phyloP scores from a whole-genome alignment of 2,329 filamentous ascomycete genomes.

The Aspergillus aculeatinus region DNA sequence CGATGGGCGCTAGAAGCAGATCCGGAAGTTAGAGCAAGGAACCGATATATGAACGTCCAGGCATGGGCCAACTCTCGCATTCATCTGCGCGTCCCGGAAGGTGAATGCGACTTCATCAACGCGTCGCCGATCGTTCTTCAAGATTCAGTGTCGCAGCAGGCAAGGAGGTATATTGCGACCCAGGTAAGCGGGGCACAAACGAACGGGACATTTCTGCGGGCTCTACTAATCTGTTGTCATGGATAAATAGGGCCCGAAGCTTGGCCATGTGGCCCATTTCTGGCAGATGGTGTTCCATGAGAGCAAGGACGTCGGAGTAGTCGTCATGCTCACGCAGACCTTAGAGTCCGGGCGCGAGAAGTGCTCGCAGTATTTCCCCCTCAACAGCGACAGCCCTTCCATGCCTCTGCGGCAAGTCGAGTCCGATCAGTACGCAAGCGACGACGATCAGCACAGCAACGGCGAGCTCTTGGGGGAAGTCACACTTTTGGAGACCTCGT shows the following conservation, averaged over 20 bases:
- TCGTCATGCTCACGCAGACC: conserved; percentile 93
- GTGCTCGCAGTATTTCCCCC: conserved; percentile 85
- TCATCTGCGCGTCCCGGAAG: conserved; percentile 72
- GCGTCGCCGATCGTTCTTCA: conserved; percentile 68
- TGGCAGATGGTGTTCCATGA: conserved; percentile 97
- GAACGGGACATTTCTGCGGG: neutral
- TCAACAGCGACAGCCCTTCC: conserved; percentile 52
- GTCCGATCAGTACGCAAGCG: conserved; percentile 47
- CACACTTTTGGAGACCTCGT: conserved; percentile 55
- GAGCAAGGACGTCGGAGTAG: conserved; percentile 69
- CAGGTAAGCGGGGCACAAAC: conserved; percentile 51
- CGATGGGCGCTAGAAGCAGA: conserved; percentile 60
- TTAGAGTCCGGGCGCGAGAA: conserved; percentile 76
- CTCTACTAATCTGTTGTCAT: neutral
- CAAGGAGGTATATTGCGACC: conserved; percentile 78
- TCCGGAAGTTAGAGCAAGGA: conserved; percentile 61
- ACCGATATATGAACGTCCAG: conserved; percentile 87
- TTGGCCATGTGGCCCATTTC: conserved; percentile 72
- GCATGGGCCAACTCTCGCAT: conserved; percentile 87
- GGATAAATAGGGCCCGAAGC: conserved; percentile 67
- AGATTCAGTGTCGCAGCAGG: conserved; percentile 48
- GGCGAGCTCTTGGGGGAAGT: conserved; percentile 66
- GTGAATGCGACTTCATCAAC: conserved; percentile 76
- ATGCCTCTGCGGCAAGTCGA: conserved; percentile 41
- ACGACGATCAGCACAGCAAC: conserved; percentile 64